Conservation (phyloP, 1,284 basidiomycete species). For the Erythrobasidium hasegawianum region DNA sequence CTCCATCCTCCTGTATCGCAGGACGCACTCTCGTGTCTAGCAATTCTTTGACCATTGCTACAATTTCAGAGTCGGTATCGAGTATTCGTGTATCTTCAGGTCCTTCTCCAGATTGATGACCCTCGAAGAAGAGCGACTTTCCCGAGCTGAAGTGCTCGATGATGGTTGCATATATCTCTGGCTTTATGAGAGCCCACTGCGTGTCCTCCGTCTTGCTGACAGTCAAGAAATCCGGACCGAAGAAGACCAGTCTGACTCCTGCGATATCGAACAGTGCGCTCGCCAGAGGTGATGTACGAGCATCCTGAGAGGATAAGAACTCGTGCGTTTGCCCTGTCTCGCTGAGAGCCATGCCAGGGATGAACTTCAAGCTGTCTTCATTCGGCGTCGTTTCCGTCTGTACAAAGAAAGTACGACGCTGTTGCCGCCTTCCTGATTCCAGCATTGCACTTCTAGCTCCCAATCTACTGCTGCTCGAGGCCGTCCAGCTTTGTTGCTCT, state of each 20-base stretch:
- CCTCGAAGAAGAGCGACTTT: constrained; percentile 70
- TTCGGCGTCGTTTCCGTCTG: constrained; percentile 97
- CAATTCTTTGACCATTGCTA: constrained; percentile 98
- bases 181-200: constrained; percentile 86
- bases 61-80: constrained; percentile 93
- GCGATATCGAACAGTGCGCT: constrained; percentile 89
- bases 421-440: too few species aligned
- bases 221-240: constrained; percentile 96
- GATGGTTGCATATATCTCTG: constrained; percentile 94
- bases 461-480: too few species aligned
- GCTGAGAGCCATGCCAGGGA: constrained; percentile 87
- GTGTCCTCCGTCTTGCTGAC: constrained; percentile 86
- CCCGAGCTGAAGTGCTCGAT: constrained; percentile 97
- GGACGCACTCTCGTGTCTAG: constrained; percentile 92
- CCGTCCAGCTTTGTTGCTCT: too few species aligned
- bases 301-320: constrained; percentile 82
- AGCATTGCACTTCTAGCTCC: too few species aligned
- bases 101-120: constrained; percentile 70
- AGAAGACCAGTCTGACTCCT: constrained; percentile 84
- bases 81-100: constrained; percentile 94
- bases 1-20: constrained; percentile 93
- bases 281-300: constrained; percentile 82
- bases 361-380: constrained; percentile 95
- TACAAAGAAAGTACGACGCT: constrained; percentile 80
- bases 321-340: constrained; percentile 76